phyloP scores from a whole-genome alignment of 768 basidiomycete genomes.

The Auricularia heimuer region DNA sequence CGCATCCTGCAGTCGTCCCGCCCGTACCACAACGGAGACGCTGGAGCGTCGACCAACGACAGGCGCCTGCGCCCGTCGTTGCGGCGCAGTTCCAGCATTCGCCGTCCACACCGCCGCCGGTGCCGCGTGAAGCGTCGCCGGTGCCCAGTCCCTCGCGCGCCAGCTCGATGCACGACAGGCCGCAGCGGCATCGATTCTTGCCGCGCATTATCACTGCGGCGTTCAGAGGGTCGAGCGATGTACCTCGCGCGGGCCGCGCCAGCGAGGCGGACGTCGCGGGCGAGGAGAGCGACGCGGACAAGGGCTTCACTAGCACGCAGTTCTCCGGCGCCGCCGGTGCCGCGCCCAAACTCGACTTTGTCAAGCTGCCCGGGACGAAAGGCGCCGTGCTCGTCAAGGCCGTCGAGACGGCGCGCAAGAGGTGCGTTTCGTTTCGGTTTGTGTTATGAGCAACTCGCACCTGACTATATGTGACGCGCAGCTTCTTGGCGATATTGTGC shows the following conservation, averaged over 20 bases:
- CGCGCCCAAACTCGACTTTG: constrained; percentile 81
- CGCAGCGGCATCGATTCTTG: constrained; percentile 38
- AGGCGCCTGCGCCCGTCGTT: not conserved
- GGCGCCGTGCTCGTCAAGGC: constrained; percentile 75
- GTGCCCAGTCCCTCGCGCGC: not conserved
- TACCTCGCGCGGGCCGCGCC: not conserved
- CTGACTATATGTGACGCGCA: constrained; percentile 17
- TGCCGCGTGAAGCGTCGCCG: constrained; percentile 15
- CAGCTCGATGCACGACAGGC: constrained; percentile 4
- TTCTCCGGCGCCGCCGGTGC: constrained; percentile 29
- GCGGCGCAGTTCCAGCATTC: not conserved
- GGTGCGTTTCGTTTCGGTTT: constrained; percentile 30
- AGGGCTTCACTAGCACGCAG: not conserved
- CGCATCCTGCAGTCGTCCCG: not conserved
- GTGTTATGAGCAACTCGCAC: too few relatives aligned
- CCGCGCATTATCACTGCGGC: constrained; percentile 63
- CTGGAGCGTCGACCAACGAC: not conserved
- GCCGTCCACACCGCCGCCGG: constrained; percentile 20
- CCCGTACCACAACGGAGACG: not conserved
- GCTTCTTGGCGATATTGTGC: constrained; percentile 87
- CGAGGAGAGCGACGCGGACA: not conserved
- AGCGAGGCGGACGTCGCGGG: not conserved
- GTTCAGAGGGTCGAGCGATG: constrained; percentile 36
- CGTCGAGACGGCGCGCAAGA: constrained; percentile 84
- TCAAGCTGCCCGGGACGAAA: constrained; percentile 87